Conservation (phyloP, 768 basidiomycete species). For the Panellus pusillus region DNA sequence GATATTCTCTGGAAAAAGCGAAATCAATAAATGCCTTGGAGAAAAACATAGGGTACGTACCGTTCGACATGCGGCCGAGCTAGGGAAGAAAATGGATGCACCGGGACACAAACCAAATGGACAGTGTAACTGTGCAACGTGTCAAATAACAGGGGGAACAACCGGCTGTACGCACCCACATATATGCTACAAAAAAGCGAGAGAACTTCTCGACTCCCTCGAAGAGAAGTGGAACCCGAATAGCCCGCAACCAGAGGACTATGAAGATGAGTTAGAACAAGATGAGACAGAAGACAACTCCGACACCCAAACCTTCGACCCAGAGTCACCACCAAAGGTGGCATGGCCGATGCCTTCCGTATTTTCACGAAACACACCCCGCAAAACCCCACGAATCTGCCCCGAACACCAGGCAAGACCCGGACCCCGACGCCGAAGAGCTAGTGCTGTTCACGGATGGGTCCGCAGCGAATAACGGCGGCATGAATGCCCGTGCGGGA, state of each 20-base stretch:
- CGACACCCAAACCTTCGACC: background rate
- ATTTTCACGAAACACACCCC: no score
- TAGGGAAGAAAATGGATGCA: background rate
- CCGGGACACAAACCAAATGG: background rate
- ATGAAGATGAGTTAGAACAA: background rate
- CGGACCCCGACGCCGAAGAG: no score
- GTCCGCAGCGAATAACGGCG: conserved; percentile 7
- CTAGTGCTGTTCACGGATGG: conserved; percentile 19
- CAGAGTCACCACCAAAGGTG: no score
- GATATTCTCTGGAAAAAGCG: no score
- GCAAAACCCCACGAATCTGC: no score
- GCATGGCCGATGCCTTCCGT: no score
- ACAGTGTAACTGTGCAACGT: background rate
- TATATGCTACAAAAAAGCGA: conserved; percentile 2
- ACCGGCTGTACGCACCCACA: background rate
- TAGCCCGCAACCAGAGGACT: background rate
- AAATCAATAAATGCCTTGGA: background rate
- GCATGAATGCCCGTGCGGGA: background rate
- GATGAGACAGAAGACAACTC: no score
- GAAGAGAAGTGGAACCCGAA: conserved; percentile 4
- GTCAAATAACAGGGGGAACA: background rate
- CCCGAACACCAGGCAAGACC: no score
- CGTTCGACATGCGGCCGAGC: background rate
- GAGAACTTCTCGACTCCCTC: background rate
- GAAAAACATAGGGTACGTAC: background rate